These are phyloP conservation scores for Malassezia globosa DNA, from an alignment of 1,284 basidiomycete genomes.

Conservation along the genomic window DNA sequence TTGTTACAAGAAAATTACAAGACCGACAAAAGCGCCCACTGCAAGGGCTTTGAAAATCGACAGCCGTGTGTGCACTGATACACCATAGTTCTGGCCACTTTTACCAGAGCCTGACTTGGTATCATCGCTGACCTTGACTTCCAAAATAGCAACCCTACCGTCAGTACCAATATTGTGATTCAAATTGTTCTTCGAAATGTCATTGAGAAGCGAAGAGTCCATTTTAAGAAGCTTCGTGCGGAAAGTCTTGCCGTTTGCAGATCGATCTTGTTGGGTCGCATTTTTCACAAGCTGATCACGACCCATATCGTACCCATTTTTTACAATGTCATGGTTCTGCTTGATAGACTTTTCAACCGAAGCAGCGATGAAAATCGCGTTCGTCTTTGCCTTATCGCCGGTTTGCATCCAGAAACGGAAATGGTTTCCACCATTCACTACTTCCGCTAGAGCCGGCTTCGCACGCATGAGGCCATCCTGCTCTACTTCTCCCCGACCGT, in stretches of 20 bases:
- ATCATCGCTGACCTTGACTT: conserved; percentile 23
- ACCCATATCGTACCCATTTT: conserved; percentile 39
- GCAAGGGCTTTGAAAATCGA: too few relatives aligned
- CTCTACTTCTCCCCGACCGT: conserved; percentile 27
- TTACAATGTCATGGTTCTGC: conserved; percentile 30
- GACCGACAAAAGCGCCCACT: too few relatives aligned
- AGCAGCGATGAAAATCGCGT: conserved; percentile 39
- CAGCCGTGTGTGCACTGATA: too few relatives aligned
- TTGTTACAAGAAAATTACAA: too few relatives aligned
- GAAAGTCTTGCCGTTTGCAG: conserved; percentile 19
- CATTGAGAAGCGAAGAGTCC: conserved; percentile 20
- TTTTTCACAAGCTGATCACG: conserved; percentile 36
- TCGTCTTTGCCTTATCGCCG: conserved; percentile 26
- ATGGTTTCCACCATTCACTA: conserved; percentile 41
- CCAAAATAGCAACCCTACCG: conserved; percentile 31
- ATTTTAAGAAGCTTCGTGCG: conserved; percentile 20
- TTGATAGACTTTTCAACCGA: conserved; percentile 28
- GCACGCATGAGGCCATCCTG: conserved; percentile 38
- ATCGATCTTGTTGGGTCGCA: conserved; percentile 27
- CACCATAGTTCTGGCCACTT: too few relatives aligned
- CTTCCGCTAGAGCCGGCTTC: conserved; percentile 30
- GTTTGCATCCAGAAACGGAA: conserved; percentile 42
- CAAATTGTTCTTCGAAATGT: conserved; percentile 23
- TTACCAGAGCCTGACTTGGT: background rate
- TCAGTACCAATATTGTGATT: conserved; percentile 40